These are phyloP conservation scores for Myxozyma kluyveri DNA, from an alignment of 805 yeast genomes.

Conservation along the genomic window DNA sequence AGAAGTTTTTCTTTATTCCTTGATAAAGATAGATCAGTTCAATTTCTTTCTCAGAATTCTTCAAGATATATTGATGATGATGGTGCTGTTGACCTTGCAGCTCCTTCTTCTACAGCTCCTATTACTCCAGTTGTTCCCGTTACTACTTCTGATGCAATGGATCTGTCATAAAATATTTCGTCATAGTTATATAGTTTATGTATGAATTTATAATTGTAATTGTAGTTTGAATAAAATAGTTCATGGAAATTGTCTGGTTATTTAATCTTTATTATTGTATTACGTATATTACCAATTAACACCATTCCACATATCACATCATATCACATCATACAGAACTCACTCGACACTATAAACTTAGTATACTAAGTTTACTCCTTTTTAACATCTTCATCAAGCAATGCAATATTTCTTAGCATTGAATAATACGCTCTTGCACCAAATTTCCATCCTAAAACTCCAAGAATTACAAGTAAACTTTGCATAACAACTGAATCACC, in stretches of 20 bases:
- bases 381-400: background rate
- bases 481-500: constrained; percentile 28
- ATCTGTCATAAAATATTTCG: constrained; percentile 10
- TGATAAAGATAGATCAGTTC: constrained; percentile 86
- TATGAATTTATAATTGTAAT: too few species aligned
- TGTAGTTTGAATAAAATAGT: too few species aligned
- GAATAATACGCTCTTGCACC: constrained; percentile 15
- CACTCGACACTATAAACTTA: too few species aligned
- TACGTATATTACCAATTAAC: too few species aligned
- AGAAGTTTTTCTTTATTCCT: constrained; percentile 73
- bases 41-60: constrained; percentile 69
- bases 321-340: too few species aligned
- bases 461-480: constrained; percentile 18
- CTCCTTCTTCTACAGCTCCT: constrained; percentile 13
- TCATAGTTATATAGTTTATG: too few species aligned
- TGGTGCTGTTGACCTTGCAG: constrained; percentile 43
- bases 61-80: constrained; percentile 72
- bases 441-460: constrained; percentile 23
- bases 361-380: too few species aligned
- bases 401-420: constrained; percentile 12
- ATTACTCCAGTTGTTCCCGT: constrained; percentile 8
- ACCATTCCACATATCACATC: too few species aligned
- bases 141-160: constrained; percentile 14
- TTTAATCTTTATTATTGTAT: too few species aligned
- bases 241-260: too few species aligned